These are phyloP conservation scores for Kodamaea neixiangensis DNA, from an alignment of 805 yeast species.

Conservation along the genomic window DNA sequence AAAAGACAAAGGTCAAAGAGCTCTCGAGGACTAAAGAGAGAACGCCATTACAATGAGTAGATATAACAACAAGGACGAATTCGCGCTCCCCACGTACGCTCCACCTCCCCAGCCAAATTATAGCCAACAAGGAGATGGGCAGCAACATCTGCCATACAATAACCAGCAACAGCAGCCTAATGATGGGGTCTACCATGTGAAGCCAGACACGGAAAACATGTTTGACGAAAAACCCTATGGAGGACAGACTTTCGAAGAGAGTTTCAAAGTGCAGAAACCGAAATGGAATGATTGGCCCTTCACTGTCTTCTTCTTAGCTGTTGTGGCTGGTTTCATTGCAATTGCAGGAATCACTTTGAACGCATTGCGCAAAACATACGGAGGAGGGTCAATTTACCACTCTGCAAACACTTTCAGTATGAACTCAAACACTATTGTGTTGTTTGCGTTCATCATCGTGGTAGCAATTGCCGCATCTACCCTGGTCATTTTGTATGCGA, in stretches of 20 bases:
- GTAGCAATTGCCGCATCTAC: slow-evolving; percentile 60
- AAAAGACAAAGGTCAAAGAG: too few species aligned
- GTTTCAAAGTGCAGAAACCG: slow-evolving; percentile 65
- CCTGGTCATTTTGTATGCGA: slow-evolving; percentile 59
- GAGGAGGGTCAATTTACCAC: slow-evolving; percentile 65
- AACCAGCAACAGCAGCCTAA: background rate
- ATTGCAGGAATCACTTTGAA: slow-evolving; percentile 68
- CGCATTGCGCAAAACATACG: slow-evolving; percentile 58
- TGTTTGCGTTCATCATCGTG: slow-evolving; percentile 66
- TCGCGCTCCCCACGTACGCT: background rate
- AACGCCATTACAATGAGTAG: background rate
- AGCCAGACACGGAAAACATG: slow-evolving; percentile 34
- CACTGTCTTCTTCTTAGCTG: slow-evolving; percentile 49
- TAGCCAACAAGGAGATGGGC: background rate
- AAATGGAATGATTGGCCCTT: slow-evolving; percentile 73
- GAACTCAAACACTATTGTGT: slow-evolving; percentile 71
- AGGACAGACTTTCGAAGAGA: slow-evolving; percentile 56
- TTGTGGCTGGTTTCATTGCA: slow-evolving; percentile 65
- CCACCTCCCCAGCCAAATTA: background rate
- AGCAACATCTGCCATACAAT: background rate
- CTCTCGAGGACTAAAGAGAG: background rate
- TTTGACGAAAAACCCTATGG: slow-evolving; percentile 34
- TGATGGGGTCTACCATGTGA: slow-evolving; percentile 14
- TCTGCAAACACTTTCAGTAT: slow-evolving; percentile 57
- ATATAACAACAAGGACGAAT: background rate